Conservation (phyloP, 768 basidiomycete species). For the Amanita exitialis region DNA sequence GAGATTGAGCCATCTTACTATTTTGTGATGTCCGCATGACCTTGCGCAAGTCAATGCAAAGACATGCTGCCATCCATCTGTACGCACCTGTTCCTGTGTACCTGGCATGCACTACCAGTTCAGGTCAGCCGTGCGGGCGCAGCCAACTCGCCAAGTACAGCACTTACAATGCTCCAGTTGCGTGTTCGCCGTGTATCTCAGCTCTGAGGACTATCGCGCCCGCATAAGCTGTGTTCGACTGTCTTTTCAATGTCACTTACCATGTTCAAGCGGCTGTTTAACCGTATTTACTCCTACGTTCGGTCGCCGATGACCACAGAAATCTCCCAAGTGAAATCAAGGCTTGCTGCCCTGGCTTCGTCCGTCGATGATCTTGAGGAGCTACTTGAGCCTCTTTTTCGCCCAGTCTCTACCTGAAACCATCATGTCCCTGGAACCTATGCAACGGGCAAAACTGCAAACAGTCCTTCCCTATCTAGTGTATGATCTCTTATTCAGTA, state of each 20-base stretch:
- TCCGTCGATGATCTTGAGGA: slow-evolving; percentile 66
- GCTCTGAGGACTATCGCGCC: slow-evolving; percentile 68
- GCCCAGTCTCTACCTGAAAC: slow-evolving; percentile 61
- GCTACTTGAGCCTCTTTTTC: slow-evolving; percentile 55
- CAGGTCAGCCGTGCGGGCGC: slow-evolving; percentile 10
- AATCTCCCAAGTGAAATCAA: slow-evolving; percentile 34
- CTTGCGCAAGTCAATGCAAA: slow-evolving; percentile 26
- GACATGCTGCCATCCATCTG: background rate
- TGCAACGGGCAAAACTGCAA: slow-evolving; percentile 79
- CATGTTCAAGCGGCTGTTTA: slow-evolving; percentile 29
- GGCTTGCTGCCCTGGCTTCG: slow-evolving; percentile 36
- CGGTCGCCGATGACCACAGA: slow-evolving; percentile 29
- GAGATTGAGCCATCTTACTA: slow-evolving; percentile 47
- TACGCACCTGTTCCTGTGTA: slow-evolving; percentile 89
- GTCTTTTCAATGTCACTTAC: slow-evolving; percentile 22
- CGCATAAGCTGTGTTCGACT: slow-evolving; percentile 6
- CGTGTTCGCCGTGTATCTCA: slow-evolving; percentile 93
- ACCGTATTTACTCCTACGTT: slow-evolving; percentile 15
- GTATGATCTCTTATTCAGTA: slow-evolving; percentile 82
- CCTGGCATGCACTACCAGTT: slow-evolving; percentile 73
- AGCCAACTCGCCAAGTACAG: slow-evolving; percentile 2
- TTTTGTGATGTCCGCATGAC: slow-evolving; percentile 94
- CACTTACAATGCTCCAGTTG: slow-evolving; percentile 87
- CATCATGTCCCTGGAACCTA: slow-evolving; percentile 48
- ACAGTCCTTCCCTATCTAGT: slow-evolving; percentile 72